Evolutionary conservation across 768 basidiomycete genomes (phyloP).

Genomic region (Rhodocollybia butyracea): DNA sequence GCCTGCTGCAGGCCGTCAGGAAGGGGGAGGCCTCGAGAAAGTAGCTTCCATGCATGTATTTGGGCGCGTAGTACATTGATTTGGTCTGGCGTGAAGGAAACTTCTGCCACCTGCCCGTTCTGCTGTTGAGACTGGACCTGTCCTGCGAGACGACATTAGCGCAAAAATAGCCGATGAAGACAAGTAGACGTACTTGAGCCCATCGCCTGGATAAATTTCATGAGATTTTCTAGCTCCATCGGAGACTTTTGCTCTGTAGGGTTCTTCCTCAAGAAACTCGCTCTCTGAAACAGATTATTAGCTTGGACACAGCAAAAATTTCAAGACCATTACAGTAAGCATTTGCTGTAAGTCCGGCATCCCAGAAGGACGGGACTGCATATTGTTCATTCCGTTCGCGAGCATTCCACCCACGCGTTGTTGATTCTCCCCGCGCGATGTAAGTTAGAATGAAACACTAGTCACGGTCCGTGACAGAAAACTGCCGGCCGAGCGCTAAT

Average conservation of each 20-base stretch:
- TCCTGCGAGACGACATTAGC: constrained; percentile 8
- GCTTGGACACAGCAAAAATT: constrained; percentile 9
- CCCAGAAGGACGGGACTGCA: constrained; percentile 7
- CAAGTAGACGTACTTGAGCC: constrained; percentile 30
- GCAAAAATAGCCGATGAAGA: constrained; percentile 9
- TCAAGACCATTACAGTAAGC: constrained; percentile 33
- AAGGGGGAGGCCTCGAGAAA: constrained; percentile 62
- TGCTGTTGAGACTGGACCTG: constrained; percentile 30
- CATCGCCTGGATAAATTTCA: constrained; percentile 47
- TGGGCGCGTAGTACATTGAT: constrained; percentile 76
- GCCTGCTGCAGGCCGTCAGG: constrained; percentile 70
- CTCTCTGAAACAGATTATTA: constrained; percentile 32
- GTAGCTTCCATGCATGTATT: constrained; percentile 76
- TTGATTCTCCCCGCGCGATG: too few relatives aligned
- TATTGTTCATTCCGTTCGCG: constrained; percentile 32
- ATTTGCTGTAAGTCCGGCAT: constrained; percentile 37
- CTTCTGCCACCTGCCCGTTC: constrained; percentile 54
- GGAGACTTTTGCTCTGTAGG: constrained; percentile 46
- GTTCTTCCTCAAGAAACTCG: constrained; percentile 47
- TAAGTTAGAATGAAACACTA: too few relatives aligned
- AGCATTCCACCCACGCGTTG: constrained; percentile 25
- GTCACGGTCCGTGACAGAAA: too few relatives aligned
- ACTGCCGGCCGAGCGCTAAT: too few relatives aligned
- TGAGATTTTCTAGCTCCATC: constrained; percentile 41
- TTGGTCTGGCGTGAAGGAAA: constrained; percentile 77